These are phyloP conservation scores for Groenewaldozyma sp. DNA, from an alignment of 1,139 yeast genomes.

Conservation along the genomic window DNA sequence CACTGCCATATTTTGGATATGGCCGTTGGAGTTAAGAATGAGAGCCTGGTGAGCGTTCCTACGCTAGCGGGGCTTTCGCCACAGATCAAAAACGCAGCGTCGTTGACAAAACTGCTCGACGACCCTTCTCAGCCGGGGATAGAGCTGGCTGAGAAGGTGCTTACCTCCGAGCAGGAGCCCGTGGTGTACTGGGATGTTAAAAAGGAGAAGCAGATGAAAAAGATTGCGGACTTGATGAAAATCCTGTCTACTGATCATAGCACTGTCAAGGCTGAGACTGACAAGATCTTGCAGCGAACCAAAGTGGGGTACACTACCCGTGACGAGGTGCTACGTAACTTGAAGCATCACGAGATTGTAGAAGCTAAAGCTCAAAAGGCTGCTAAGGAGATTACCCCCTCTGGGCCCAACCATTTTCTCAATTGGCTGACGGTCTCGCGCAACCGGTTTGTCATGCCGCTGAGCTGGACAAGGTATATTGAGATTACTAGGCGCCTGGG, in stretches of 20 bases:
- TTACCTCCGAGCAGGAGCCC: background rate
- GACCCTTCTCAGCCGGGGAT: conserved; percentile 4
- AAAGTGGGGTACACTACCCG: conserved; percentile 1
- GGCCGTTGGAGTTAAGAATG: conserved; percentile 39
- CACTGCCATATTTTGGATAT: conserved; percentile 73
- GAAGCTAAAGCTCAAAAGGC: background rate
- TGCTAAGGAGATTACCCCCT: background rate
- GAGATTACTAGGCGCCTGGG: conserved; percentile 1
- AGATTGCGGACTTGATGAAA: background rate
- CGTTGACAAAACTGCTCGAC: conserved; percentile 4
- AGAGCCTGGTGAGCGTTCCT: conserved; percentile 46
- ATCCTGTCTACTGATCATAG: background rate
- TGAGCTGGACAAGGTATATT: background rate
- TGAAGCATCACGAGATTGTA: background rate
- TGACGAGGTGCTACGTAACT: background rate
- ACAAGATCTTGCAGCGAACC: background rate
- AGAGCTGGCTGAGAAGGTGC: background rate
- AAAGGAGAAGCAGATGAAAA: background rate
- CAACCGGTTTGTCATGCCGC: background rate
- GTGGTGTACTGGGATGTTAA: background rate
- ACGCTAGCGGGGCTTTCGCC: conserved; percentile 45
- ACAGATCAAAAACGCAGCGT: background rate
- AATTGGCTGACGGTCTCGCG: background rate
- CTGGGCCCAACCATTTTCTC: background rate
- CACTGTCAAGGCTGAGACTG: background rate